Evolutionary conservation across 225 moss, liverwort and hornwort species (phyloP).

Genomic region (Marchantia paleacea): DNA sequence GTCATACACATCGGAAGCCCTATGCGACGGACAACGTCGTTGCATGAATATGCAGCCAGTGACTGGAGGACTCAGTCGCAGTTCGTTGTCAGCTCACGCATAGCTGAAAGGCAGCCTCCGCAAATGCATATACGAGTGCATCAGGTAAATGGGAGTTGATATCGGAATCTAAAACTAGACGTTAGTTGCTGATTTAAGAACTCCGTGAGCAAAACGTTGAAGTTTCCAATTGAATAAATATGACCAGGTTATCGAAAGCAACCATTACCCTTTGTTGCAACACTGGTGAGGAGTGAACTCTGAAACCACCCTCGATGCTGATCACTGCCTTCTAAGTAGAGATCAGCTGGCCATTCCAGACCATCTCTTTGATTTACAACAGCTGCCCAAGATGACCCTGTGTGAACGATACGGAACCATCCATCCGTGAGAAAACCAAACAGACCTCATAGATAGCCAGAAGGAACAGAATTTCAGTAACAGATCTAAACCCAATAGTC

Average conservation of each 20-base stretch:
- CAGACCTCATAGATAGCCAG: neutral
- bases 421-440: neutral
- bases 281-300: slow-evolving; percentile 96
- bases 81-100: neutral
- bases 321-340: slow-evolving; percentile 96
- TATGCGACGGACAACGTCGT: neutral
- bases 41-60: neutral
- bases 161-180: too few species aligned
- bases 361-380: slow-evolving; percentile 68
- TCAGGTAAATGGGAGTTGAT: neutral
- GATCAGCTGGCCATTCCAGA: slow-evolving; percentile 79
- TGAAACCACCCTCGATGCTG: slow-evolving; percentile 99
- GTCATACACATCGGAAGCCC: neutral
- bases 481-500: neutral
- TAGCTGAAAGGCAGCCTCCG: neutral
- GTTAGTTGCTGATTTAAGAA: too few species aligned
- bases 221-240: too few species aligned
- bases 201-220: too few species aligned
- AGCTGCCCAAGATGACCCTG: slow-evolving; percentile 98
- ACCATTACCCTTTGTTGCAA: slow-evolving; percentile 74
- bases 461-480: neutral
- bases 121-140: neutral
- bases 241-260: neutral
- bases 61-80: neutral
- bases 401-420: neutral